These are phyloP conservation scores for Cladosporium austrohemisphaericum DNA, from an alignment of 2,329 filamentous ascomycete genomes.

Conservation along the genomic window DNA sequence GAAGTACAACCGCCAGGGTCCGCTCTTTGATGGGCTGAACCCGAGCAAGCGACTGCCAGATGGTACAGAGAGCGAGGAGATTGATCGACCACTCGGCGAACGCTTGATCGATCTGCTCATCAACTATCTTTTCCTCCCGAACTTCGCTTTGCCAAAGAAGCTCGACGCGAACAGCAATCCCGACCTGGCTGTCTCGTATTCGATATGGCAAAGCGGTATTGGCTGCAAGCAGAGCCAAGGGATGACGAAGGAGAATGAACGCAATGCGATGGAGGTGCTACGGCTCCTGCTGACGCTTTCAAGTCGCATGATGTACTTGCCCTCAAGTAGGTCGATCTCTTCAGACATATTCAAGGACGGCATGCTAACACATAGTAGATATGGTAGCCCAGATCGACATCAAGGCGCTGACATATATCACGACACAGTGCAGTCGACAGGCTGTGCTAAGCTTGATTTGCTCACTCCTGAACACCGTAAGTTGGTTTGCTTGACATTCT, in stretches of 20 bases:
- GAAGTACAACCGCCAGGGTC: slow-evolving; percentile 22
- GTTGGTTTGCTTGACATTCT: slow-evolving; percentile 30
- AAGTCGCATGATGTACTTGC: slow-evolving; percentile 91
- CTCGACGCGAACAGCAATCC: slow-evolving; percentile 24
- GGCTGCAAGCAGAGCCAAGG: slow-evolving; percentile 87
- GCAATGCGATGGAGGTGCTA: slow-evolving; percentile 84
- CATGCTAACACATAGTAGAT: slow-evolving; percentile 34
- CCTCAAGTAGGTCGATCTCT: slow-evolving; percentile 53
- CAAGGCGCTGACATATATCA: slow-evolving; percentile 81
- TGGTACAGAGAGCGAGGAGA: slow-evolving; percentile 55
- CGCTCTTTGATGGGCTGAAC: slow-evolving; percentile 37
- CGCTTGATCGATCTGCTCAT: slow-evolving; percentile 87
- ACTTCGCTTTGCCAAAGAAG: slow-evolving; percentile 70
- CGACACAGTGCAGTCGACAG: slow-evolving; percentile 84
- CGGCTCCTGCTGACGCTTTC: slow-evolving; percentile 79
- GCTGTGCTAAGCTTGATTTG: slow-evolving; percentile 85
- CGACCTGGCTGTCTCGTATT: slow-evolving; percentile 67
- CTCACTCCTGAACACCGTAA: slow-evolving; percentile 87
- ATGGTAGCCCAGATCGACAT: slow-evolving; percentile 78
- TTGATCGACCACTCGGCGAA: slow-evolving; percentile 82
- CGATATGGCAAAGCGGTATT: slow-evolving; percentile 97
- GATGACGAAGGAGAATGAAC: slow-evolving; percentile 89
- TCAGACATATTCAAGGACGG: not conserved
- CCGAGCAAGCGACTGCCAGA: slow-evolving; percentile 53
- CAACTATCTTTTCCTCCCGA: slow-evolving; percentile 86